Conservation (phyloP, 257 asterid species). For the Anisodus tanguticus region DNA sequence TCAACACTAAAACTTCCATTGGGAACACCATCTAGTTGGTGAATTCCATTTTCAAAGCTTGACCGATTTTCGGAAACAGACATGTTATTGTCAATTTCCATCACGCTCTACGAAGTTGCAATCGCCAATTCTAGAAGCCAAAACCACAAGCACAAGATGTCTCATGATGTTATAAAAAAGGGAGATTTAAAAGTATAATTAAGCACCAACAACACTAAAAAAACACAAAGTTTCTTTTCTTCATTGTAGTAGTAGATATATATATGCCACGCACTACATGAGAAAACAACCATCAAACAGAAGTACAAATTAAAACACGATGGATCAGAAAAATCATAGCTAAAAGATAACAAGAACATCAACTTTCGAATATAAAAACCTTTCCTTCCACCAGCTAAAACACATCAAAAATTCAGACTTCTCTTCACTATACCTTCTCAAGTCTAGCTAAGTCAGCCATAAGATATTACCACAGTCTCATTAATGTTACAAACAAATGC, state of each 20-base stretch:
- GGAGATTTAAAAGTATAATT: neutral
- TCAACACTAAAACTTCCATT: constrained; percentile 33
- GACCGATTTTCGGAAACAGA: constrained; percentile 37
- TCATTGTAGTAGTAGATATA: constrained; percentile 5
- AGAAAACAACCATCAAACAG: constrained; percentile 23
- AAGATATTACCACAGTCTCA: neutral
- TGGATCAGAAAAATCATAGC: neutral
- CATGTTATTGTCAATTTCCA: constrained; percentile 39
- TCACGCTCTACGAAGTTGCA: constrained; percentile 30
- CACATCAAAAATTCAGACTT: neutral
- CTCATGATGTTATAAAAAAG: neutral
- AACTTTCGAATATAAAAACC: neutral
- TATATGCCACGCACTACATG: constrained; percentile 19
- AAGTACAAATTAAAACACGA: neutral
- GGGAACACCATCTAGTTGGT: constrained; percentile 35
- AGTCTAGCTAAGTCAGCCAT: neutral
- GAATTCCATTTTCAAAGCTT: constrained; percentile 44
- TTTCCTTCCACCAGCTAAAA: neutral
- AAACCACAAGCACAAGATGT: constrained; percentile 4
- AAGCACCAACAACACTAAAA: neutral
- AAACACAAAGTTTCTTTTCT: neutral
- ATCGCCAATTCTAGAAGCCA: constrained; percentile 20
- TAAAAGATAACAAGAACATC: neutral
- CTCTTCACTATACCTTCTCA: neutral
- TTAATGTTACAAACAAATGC: constrained; percentile 4